Evolutionary conservation across 1,284 basidiomycete genomes (phyloP), one percentile per base, ranked within the genome.

Genomic region (Ustilago vetiveriae): DNA sequence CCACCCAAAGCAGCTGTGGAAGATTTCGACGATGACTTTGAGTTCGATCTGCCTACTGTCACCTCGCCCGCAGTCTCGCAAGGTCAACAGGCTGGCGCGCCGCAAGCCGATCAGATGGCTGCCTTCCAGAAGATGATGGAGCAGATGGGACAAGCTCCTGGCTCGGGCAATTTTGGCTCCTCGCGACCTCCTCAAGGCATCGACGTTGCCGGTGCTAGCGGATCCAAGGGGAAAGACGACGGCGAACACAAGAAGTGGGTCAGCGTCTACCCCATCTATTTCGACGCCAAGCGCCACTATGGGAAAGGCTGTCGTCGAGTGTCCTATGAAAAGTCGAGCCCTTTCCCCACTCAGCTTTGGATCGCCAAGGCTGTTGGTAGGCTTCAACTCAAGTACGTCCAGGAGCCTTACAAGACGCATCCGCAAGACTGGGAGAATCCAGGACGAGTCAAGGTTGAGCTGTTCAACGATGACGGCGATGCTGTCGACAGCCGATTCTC

Each of bases 351-450:
- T 53, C 92, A 91, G 82, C 90, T 91, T 68, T 90, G 93, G 80
- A 93, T 98, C 54, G 90, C 92, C 6, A 89, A 92, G 62, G 93
- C 92, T 2, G 89, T 90, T 26, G 87, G 85, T 69, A 84, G 88
- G 13, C 84, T 98, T 9, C 90, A 92, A 3, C 85, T 97, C 3
- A 88, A 88, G 11, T 89, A 89, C 6, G 86, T 94, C 3, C 91
- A 95, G 73, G 94, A 97, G 82, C 84, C 85, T 11, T 87, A 88
- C 80, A 95, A 94, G 83, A 86, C 88, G 26, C 94, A 98, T 79
- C 94, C 94, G 6, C 87, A 92, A 56, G 94, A 98, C 82, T 97
- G 94, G 94, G 93, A 92, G 80, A 98, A 98, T 80, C 81, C 81
- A 1, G 81, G 81, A 2, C 87, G 94, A 32, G 91, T 97, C 62